Base-by-base conservation (phyloP, 371 early-diverging fungal genomes). In the Amoeboaphelidium protococcarum region DNA sequence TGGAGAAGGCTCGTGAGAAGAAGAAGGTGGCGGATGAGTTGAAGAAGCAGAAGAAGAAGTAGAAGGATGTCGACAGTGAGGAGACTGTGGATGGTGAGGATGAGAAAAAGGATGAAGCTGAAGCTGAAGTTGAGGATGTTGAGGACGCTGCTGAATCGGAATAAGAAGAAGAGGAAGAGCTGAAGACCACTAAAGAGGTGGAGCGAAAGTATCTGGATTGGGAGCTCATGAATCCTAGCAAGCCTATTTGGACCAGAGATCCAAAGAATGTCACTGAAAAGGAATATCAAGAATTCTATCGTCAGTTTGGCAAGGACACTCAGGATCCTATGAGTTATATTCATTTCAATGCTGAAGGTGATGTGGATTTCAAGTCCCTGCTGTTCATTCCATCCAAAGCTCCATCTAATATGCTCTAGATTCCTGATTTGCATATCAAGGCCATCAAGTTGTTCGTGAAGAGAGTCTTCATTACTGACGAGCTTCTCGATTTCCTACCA, bases 401-500 rank as follows among this genome's bases (percentile, higher is more conserved):
- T 45, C 84, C 84, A 49, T 82, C 81, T 67, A 66, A 86, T 65
- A 86, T 86, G 56, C 82, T 85, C 62, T 63, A 71, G 53, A 76
- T 74, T 70, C 49, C 27, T 31, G 37, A 31, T 16, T 77, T 80
- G 73, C 82, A 85, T 72, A 72, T 78, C 58, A 83, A 80, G 73
- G 82, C 82, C 74, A 82, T 94, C 67, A 83, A 88, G 71, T 68
- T 94, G 49, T 91, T 86, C 67, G 83, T 83, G 54, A 80, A 82
- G 57, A 86, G 89, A 55, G 94, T 94, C 51, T 88, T 91, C 70
- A 86, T 94, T 66, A 91, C 82, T 73, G 88, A 87, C 60, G 58
- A 61, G 23, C 47, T 66, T 6, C 45, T 48, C 20, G 64, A 64
- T 31, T 52, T 67, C 45, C 68, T 66, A 40, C 64, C 64, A 25